Evolutionary conservation across 192 early-diverging fungal species (phyloP).

Genomic region (Umbelopsis vinacea): DNA sequence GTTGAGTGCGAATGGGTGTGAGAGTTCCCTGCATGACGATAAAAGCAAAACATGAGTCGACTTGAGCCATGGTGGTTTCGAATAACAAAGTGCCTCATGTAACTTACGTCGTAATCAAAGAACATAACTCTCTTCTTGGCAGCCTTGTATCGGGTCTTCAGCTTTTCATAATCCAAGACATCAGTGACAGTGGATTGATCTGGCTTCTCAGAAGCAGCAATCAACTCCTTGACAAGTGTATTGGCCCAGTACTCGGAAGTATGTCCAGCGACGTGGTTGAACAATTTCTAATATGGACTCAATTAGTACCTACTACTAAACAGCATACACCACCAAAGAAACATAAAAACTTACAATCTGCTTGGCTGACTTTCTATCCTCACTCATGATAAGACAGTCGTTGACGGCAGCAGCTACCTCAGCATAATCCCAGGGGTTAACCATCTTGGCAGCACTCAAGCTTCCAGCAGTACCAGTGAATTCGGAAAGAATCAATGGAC

Average conservation of each 20-base stretch:
- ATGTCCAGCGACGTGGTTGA: constrained; percentile 77
- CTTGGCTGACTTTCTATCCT: constrained; percentile 65
- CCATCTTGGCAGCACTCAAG: constrained; percentile 78
- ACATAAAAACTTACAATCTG: constrained; percentile 54
- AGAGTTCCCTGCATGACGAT: constrained; percentile 74
- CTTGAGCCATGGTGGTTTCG: too few relatives aligned
- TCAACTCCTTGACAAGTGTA: constrained; percentile 79
- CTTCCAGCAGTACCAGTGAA: constrained; percentile 96
- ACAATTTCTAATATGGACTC: constrained; percentile 60
- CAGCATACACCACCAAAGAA: too few relatives aligned
- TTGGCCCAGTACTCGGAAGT: constrained; percentile 90
- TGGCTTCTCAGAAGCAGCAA: constrained; percentile 47
- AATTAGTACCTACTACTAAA: background rate
- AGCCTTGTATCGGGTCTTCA: constrained; percentile 52
- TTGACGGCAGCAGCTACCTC: constrained; percentile 81
- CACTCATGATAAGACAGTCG: constrained; percentile 69
- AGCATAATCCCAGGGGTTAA: constrained; percentile 88
- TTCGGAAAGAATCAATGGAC: constrained; percentile 91
- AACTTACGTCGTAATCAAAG: constrained; percentile 91
- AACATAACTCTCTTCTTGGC: constrained; percentile 82
- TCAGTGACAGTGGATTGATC: constrained; percentile 54
- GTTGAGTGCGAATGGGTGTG: constrained; percentile 89
- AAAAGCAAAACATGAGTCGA: too few relatives aligned
- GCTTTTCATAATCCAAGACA: constrained; percentile 37
- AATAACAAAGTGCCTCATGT: background rate